A percentile compares a stretch with the other conserved stretches of the same genome.
Conservation (phyloP, 345 rosid species). For the Cardamine chenopodiifolia region DNA sequence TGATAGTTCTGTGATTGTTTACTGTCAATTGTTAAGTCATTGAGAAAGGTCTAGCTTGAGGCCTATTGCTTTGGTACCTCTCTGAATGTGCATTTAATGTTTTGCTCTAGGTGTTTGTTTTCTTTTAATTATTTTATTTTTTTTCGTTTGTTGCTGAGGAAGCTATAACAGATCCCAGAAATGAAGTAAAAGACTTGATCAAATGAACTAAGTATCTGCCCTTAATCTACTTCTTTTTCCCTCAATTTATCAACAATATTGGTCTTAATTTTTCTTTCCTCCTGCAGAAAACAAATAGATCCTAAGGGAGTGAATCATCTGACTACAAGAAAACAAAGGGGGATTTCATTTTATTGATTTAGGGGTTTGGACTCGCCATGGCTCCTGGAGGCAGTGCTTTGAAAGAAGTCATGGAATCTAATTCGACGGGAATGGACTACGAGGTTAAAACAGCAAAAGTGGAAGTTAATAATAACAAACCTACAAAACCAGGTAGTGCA, state of each 20-base stretch:
- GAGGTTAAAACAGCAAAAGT: slow-evolving; percentile 51
- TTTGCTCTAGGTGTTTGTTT: slow-evolving; percentile 22
- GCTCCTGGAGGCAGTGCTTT: slow-evolving; percentile 69
- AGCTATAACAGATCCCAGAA: slow-evolving; percentile 8
- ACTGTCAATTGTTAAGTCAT: slow-evolving; percentile 28
- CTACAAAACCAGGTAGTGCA: slow-evolving; percentile 54
- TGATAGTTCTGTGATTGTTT: slow-evolving; percentile 36
- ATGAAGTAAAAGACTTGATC: slow-evolving; percentile 30
- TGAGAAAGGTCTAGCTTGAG: slow-evolving; percentile 30
- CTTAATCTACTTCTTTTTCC: not conserved
- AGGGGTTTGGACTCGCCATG: slow-evolving; percentile 37
- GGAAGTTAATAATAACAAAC: slow-evolving; percentile 48
- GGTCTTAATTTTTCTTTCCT: not conserved
- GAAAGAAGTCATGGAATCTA: slow-evolving; percentile 63
- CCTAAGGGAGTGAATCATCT: slow-evolving; percentile 3
- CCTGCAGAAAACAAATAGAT: slow-evolving; percentile 34
- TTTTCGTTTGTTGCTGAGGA: slow-evolving; percentile 17
- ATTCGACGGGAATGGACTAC: slow-evolving; percentile 50
- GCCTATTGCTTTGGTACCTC: slow-evolving; percentile 21
- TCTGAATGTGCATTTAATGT: slow-evolving; percentile 33
- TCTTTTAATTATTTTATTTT: not conserved
- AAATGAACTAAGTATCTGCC: slow-evolving; percentile 22
- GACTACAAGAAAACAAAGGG: not conserved
- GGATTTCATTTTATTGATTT: not conserved
- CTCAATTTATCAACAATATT: not conserved